Base-by-base conservation (phyloP, 2,329 filamentous ascomycete species). In the Colletotrichum graminicola region DNA sequence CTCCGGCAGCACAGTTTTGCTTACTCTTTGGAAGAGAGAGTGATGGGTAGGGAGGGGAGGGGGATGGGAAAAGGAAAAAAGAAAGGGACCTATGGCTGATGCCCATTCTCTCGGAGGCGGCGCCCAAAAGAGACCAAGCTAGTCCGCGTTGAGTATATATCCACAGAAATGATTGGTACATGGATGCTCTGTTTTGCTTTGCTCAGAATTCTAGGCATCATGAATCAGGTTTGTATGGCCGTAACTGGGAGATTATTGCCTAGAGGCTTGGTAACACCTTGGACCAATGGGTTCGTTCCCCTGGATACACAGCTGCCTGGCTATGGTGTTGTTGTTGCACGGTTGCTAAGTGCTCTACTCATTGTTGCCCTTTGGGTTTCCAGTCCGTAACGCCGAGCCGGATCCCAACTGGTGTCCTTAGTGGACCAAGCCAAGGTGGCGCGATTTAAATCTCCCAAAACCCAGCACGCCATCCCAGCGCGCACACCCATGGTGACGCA, bases 121-220 rank as follows among this genome's bases (percentile, higher is more conserved):
- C n/a, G 51, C 60, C 60, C n/a, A 36, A 52, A 62, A 62, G n/a
- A 34, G 29, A 41, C 14, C 29, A 34, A 62, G 60, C 60, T 62
- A 62, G 60, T 51, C 60, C 60, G 23, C 5, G 60, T 62, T 52
- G 16, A 49, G 60, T 12, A 4, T 14, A 41, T 41, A 6, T 49
- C 60, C 60, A 49, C 47, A 52, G 12, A 52, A 52, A 62, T 39
- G 60, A 62, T 62, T 52, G 45, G 60, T 29, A 39, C 8, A 11
- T 62, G 29, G 34, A 23, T 61, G 59, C 43, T 36, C 32, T 23
- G 43, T 21, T 41, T n/a, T 34, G n/a, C 29, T 49, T 60, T 41
- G 43, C 59, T 36, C 43, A 18, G n/a, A 49, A 49, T 34, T 34
- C 57, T 61, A 41, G 16, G 21, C 43, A 62, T 18, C 39, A 41